Evolutionary conservation across 2,329 filamentous ascomycete genomes (phyloP).

Genomic region (Xylaria digitata): DNA sequence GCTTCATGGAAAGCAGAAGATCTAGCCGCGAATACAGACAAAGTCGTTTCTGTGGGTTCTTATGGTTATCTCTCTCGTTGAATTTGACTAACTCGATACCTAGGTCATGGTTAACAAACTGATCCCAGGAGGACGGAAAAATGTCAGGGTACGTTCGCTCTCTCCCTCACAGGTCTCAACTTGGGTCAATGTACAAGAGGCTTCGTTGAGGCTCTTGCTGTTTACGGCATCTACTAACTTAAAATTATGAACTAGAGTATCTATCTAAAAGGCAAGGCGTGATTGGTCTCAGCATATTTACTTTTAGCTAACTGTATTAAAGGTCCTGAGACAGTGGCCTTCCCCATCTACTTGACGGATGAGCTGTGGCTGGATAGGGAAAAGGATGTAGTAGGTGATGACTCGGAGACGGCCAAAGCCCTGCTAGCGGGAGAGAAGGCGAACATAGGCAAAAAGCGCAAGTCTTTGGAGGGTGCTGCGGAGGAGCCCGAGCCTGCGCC

Average conservation of each 20-base stretch:
- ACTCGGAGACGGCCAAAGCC: slow-evolving; percentile 61
- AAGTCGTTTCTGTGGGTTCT: slow-evolving; percentile 34
- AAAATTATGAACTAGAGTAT: slow-evolving; percentile 61
- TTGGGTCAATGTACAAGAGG: not conserved
- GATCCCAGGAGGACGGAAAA: slow-evolving; percentile 84
- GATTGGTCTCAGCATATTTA: not conserved
- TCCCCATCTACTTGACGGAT: slow-evolving; percentile 94
- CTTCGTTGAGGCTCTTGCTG: not conserved
- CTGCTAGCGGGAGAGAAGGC: slow-evolving; percentile 55
- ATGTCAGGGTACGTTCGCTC: slow-evolving; percentile 33
- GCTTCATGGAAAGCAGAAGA: slow-evolving; percentile 80
- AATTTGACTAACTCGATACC: slow-evolving; percentile 60
- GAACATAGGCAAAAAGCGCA: slow-evolving; percentile 74
- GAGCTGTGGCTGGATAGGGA: slow-evolving; percentile 87
- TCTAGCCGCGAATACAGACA: slow-evolving; percentile 82
- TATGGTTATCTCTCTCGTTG: not conserved
- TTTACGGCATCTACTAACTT: slow-evolving; percentile 19
- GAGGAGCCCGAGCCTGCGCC: slow-evolving; percentile 51
- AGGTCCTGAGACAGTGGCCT: slow-evolving; percentile 84
- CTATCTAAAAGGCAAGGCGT: slow-evolving; percentile 74
- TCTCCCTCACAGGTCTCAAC: not conserved
- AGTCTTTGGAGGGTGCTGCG: slow-evolving; percentile 56
- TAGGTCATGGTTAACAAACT: slow-evolving; percentile 78
- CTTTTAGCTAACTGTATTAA: slow-evolving; percentile 21
- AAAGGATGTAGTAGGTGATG: slow-evolving; percentile 74